These are phyloP conservation scores for Ganoderma lingzhi DNA, from an alignment of 1,284 basidiomycete species.

Conservation along the genomic window DNA sequence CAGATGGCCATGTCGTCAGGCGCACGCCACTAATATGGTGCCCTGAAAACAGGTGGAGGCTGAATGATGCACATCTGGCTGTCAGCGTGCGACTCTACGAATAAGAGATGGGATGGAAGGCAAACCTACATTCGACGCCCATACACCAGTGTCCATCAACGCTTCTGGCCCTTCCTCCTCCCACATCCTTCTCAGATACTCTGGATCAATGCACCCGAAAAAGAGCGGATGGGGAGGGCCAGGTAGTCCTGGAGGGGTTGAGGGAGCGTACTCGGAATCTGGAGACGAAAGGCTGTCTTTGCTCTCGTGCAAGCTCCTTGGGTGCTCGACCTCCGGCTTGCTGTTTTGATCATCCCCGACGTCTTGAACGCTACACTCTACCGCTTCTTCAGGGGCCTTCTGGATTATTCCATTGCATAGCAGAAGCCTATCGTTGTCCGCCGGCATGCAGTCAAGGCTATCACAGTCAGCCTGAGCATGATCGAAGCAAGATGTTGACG, in stretches of 20 bases:
- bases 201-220: not conserved
- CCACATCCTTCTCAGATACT: not conserved
- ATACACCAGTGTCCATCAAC: not conserved
- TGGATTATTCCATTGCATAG: too few species aligned
- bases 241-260: not conserved
- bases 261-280: not conserved
- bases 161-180: not conserved
- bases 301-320: not conserved
- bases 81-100: not conserved
- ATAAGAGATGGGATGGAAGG: not conserved
- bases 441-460: too few species aligned
- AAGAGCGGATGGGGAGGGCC: not conserved
- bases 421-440: too few species aligned
- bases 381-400: not conserved
- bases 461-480: too few species aligned
- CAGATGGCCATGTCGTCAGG: too few species aligned
- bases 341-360: not conserved
- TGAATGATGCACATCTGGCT: not conserved
- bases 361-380: not conserved
- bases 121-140: not conserved
- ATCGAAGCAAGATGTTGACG: too few species aligned
- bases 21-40: not conserved
- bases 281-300: not conserved
- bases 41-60: not conserved
- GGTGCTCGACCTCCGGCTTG: not conserved